Evolutionary conservation across 2,329 filamentous ascomycete species (phyloP).

Genomic region (Fusarium mexicanum): DNA sequence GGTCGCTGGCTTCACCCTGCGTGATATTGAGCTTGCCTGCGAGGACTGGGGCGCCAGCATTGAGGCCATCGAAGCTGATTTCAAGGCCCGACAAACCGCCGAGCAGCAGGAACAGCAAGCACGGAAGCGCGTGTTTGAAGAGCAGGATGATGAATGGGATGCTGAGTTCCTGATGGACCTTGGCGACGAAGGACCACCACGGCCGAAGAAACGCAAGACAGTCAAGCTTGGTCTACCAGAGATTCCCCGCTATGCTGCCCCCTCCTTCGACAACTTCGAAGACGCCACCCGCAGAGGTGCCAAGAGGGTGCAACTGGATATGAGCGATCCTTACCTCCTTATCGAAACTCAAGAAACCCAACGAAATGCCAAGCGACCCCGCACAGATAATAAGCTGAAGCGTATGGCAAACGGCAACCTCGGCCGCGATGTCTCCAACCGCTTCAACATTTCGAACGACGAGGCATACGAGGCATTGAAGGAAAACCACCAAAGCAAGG

Average conservation of each 20-base stretch:
- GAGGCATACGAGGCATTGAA: slow-evolving; percentile 95
- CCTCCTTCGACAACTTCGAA: slow-evolving; percentile 84
- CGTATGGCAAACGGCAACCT: slow-evolving; percentile 75
- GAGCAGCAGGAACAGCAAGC: slow-evolving; percentile 47
- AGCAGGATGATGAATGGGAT: slow-evolving; percentile 71
- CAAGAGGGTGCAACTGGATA: slow-evolving; percentile 83
- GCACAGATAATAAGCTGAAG: slow-evolving; percentile 66
- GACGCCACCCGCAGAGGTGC: slow-evolving; percentile 75
- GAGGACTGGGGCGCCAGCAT: slow-evolving; percentile 82
- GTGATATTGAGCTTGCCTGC: slow-evolving; percentile 86
- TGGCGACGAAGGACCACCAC: slow-evolving; percentile 56
- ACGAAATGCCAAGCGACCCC: slow-evolving; percentile 68
- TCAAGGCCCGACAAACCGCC: slow-evolving; percentile 46
- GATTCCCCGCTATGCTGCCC: slow-evolving; percentile 68
- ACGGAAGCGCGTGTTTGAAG: slow-evolving; percentile 47
- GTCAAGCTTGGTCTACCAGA: slow-evolving; percentile 68
- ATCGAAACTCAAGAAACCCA: slow-evolving; percentile 79
- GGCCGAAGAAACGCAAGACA: slow-evolving; percentile 74
- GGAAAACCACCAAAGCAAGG: slow-evolving; percentile 96
- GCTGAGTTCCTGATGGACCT: slow-evolving; percentile 66
- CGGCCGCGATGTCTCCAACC: slow-evolving; percentile 76
- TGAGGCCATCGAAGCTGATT: slow-evolving; percentile 55
- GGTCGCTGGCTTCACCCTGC: slow-evolving; percentile 78
- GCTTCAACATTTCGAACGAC: slow-evolving; percentile 97
- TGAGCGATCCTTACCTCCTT: slow-evolving; percentile 88